Conservation (phyloP, 129 eudicot genomes). For the Pseudognaphalium luteoalbum region DNA sequence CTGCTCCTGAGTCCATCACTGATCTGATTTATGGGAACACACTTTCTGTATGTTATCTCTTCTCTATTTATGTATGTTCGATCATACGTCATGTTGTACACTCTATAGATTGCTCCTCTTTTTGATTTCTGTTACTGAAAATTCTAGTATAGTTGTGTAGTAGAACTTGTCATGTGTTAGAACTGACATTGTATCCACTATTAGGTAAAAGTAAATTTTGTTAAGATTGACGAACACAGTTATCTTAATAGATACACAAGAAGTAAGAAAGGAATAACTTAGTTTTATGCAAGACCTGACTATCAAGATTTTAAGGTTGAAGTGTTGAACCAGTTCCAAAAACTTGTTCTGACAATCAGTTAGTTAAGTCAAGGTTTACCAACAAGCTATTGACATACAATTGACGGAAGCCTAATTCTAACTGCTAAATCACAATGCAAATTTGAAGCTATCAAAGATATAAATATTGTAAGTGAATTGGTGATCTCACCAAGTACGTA, state of each 20-base stretch:
- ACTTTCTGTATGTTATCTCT: constrained; percentile 20
- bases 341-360: not conserved
- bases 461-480: too few relatives aligned
- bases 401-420: not conserved
- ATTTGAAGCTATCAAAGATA: not conserved
- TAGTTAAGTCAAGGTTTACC: not conserved
- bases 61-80: constrained; percentile 5
- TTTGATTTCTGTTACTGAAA: constrained; percentile 10
- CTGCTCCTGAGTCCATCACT: constrained; percentile 98
- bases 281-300: constrained; percentile 1
- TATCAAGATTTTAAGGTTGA: constrained; percentile 4
- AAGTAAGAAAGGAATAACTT: constrained; percentile 17
- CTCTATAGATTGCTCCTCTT: constrained; percentile 14
- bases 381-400: not conserved
- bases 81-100: constrained; percentile 7
- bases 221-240: constrained; percentile 10
- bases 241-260: constrained; percentile 2
- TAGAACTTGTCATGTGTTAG: constrained; percentile 1
- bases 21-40: constrained; percentile 38
- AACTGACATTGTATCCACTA: not conserved
- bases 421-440: not conserved
- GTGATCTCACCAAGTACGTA: not conserved
- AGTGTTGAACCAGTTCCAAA: not conserved
- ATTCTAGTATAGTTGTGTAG: constrained; percentile 2
- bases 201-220: constrained; percentile 1